Base-by-base conservation (phyloP, 169 alveolate genomes). In the Plasmodium fragile region DNA sequence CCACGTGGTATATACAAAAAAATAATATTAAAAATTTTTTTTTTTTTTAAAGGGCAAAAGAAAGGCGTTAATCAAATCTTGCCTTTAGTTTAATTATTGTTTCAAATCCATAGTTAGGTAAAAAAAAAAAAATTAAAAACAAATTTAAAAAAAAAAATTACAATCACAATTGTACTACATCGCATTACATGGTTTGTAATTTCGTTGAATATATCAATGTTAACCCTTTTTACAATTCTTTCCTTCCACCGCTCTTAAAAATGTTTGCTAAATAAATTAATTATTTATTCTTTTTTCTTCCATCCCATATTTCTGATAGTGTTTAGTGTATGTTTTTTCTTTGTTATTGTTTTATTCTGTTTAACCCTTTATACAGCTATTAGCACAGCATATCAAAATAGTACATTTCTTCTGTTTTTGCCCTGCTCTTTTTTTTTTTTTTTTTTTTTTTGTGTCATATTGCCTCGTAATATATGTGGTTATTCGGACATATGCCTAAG, bases 261-360 rank as follows among this genome's bases (percentile, higher is more conserved):
- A 82, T 82, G 69, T 82, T 59, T 82, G 81, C 81, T n/a, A 79
- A 79, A 82, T 30, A 30, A 45, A 49, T 81, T 8, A 28, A 32
- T 81, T 28, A 49, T 53, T 81, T 53, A 52, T 18, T 53, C 5
- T 81, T 55, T 81, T 81, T n/a, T n/a, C n/a, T n/a, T n/a, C n/a
- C n/a, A n/a, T n/a, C 28, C 52, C 75, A 7, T 34, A 41, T 83
- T 70, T 83, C 25, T 45, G 49, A 52, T 83, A 52, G 78, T 83
- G 70, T 83, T 83, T 83, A 52, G 78, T 70, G 52, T 83, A 22
- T 32, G n/a, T 69, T 70, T 69, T 70, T 83, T 69, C 65, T 34
- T 83, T 72, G 28, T 83, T 13, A 30, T 34, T 65, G 30, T 32
- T 83, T 83, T 39, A 36, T 25, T 59, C 59, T 34, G 11, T 55